Conservation (phyloP, 2,329 filamentous ascomycete species). For the Cordyceps cicadae region DNA sequence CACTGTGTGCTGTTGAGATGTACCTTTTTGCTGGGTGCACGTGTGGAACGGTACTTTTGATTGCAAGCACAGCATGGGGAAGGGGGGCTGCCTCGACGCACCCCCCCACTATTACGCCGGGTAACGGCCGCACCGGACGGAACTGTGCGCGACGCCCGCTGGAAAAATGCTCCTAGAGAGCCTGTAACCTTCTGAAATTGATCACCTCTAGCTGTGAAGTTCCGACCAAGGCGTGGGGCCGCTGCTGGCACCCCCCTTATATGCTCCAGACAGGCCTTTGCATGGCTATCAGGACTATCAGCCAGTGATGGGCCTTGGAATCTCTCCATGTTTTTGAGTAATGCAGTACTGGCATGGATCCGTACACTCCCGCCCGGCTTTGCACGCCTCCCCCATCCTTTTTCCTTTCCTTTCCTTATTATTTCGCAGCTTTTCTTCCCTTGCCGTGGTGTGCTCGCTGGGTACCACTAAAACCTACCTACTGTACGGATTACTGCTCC, state of each 20-base stretch:
- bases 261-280: not conserved
- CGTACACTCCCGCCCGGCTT: not conserved
- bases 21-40: constrained; percentile 8
- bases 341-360: too few relatives aligned
- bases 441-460: not conserved
- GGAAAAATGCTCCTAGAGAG: not conserved
- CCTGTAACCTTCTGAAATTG: too few relatives aligned
- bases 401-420: not conserved
- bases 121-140: constrained; percentile 43
- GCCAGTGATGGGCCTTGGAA: not conserved
- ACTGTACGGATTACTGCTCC: too few relatives aligned
- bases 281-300: not conserved
- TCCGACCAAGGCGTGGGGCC: too few relatives aligned
- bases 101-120: constrained; percentile 51
- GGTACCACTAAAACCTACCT: not conserved
- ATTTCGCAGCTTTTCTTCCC: not conserved
- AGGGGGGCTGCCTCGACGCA: constrained; percentile 4
- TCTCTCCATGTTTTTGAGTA: too few relatives aligned
- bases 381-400: not conserved
- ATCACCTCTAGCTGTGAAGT: too few relatives aligned
- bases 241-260: not conserved
- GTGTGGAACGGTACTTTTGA: constrained; percentile 13
- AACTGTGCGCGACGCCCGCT: constrained; percentile 14
- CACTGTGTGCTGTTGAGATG: not conserved
- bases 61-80: not conserved